Conservation (phyloP, 1,139 yeast genomes). For the Geotrichum citri-aurantii region DNA sequence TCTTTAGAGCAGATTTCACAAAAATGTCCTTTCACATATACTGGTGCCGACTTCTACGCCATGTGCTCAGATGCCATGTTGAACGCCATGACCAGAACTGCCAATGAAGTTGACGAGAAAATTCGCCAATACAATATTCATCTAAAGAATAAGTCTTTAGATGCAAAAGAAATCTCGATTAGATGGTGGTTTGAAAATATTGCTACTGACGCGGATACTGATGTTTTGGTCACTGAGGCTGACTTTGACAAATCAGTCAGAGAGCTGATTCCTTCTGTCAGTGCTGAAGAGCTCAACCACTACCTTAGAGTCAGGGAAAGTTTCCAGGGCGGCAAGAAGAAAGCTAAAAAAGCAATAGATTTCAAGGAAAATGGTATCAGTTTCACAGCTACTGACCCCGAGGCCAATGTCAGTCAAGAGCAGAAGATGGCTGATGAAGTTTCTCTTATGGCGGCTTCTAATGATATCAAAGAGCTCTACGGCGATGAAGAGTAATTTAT, state of each 20-base stretch:
- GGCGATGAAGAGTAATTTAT: not conserved
- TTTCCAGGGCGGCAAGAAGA: conserved; percentile 49
- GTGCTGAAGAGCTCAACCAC: conserved; percentile 79
- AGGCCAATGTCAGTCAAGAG: not conserved
- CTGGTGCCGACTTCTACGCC: conserved; percentile 98
- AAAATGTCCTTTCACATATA: conserved; percentile 77
- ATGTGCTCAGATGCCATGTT: conserved; percentile 91
- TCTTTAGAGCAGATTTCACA: conserved; percentile 57
- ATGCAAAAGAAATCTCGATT: conserved; percentile 43
- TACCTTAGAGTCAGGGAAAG: conserved; percentile 69
- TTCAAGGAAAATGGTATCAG: not conserved
- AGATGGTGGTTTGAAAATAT: conserved; percentile 91
- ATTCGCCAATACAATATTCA: conserved; percentile 48
- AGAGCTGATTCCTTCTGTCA: conserved; percentile 77
- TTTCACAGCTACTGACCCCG: not conserved
- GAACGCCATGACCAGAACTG: conserved; percentile 90
- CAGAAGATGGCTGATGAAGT: not conserved
- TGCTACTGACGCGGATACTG: conserved; percentile 61
- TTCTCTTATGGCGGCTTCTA: not conserved
- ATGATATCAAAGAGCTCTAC: conserved; percentile 1
- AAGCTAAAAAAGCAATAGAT: conserved; percentile 12
- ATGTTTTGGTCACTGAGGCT: conserved; percentile 59
- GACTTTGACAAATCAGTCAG: conserved; percentile 73
- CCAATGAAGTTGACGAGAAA: conserved; percentile 65
- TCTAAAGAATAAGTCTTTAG: conserved; percentile 29